These are phyloP conservation scores for Puccinia brachypodii DNA, from an alignment of 1,284 basidiomycete species.

Conservation along the genomic window DNA sequence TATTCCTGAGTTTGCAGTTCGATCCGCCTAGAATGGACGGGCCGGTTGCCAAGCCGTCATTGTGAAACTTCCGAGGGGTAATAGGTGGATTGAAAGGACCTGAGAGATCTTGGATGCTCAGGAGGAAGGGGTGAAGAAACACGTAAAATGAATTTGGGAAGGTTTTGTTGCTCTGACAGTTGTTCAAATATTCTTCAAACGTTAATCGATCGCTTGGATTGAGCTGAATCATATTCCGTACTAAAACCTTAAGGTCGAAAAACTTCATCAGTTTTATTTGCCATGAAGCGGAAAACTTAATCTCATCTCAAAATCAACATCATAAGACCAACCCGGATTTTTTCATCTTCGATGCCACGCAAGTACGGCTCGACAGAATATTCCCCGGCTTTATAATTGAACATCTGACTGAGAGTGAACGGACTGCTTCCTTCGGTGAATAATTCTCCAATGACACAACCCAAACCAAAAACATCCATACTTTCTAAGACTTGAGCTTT, in stretches of 20 bases:
- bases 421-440: conserved; percentile 92
- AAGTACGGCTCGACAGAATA: conserved; percentile 74
- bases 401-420: conserved; percentile 92
- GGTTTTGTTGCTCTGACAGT: conserved; percentile 69
- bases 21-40: background rate
- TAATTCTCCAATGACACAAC: conserved; percentile 93
- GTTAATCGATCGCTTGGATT: conserved; percentile 74
- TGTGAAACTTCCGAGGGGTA: conserved; percentile 50
- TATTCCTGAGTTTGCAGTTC: conserved; percentile 66
- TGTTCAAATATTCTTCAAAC: conserved; percentile 78
- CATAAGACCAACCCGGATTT: conserved; percentile 69
- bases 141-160: conserved; percentile 93
- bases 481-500: conserved; percentile 85
- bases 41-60: conserved; percentile 36
- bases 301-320: background rate
- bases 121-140: conserved; percentile 85
- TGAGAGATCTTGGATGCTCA: conserved; percentile 71
- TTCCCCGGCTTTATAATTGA: conserved; percentile 87
- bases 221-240: conserved; percentile 84
- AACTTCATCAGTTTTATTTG: conserved; percentile 19
- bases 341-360: conserved; percentile 73
- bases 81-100: conserved; percentile 57
- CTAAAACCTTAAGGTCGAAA: conserved; percentile 68
- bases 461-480: conserved; percentile 96
- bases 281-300: background rate